Evolutionary conservation across 768 basidiomycete species (phyloP), one percentile per base, ranked within the genome.

Genomic region (Hysterangium stoloniferum): DNA sequence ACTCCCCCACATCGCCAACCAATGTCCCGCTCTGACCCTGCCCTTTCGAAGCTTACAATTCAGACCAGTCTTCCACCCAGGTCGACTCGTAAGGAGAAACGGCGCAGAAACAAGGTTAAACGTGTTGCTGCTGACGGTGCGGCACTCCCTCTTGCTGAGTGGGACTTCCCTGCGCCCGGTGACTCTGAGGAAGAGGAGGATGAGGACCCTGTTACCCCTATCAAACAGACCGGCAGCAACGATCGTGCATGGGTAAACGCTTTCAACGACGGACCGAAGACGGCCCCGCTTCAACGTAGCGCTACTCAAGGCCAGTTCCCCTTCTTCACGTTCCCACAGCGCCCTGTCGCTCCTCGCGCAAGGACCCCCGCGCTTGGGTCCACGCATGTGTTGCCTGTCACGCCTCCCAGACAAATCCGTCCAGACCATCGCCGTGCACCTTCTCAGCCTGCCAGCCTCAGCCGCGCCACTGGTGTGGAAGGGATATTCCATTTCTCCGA

Each of bases 361-460:
- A 33, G 17, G 32, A 51, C 49, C 20, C 49, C 49, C 13, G 27
- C 38, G 19, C 24, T 40, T 19, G 20, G 13, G 11, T 4, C 11
- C 24, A n/a, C 22, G 5, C 19, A 15, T 11, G 20, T 15, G 11
- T 12, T 13, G 11, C 47, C 47, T 2, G 29, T 24, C 3, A 48
- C 47, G 15, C 47, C 47, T 3, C 20, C 34, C 4, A 37, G 34
- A 35, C 40, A 41, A 11, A 41, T 41, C 12, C 47, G 9, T 22
- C 36, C 38, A 6, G 28, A 32, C 11, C 49, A 51, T 20, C 49
- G 49, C 38, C 25, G 49, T 9, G 49, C 38, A 6, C 49, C 49
- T 13, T 51, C 49, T 29, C 49, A 51, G 7, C 49, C 49, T 4
- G 49, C 40, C 6, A 51, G 49, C 31, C 37, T 51, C 25, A 32